Evolutionary conservation across 305 asterid genomes (phyloP), one percentile per base, ranked within the genome.

Genomic region (Withania somnifera): DNA sequence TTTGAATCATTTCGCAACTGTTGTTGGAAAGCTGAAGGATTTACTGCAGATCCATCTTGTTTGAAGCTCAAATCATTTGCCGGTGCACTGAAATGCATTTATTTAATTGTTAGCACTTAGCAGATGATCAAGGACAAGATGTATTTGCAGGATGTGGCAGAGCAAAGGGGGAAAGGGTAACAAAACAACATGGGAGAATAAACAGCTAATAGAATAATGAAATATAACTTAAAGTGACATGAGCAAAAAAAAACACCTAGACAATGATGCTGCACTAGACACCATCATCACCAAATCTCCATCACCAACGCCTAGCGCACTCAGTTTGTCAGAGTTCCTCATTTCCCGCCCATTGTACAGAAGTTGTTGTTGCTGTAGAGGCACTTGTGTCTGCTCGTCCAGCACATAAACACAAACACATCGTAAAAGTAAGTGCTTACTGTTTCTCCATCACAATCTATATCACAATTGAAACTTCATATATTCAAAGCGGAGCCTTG

Each of bases 211-310:
- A 73, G 38, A 73, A 47, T 24, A 73, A 47, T 0, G 24, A 24
- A 73, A 15, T 24, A 47, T 15, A 14, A 24, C 60, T 14, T 24
- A 2, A 8, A 45, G 24, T 9, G 26, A 47, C 57, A 45, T 71
- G 15, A 71, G 56, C 24, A 11, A 34, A 83, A 34, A n/a, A 17
- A 81, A 66, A 68, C 40, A 86, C 89, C 89, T 88, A 5, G 90
- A 73, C 57, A 92, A 84, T 42, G 96, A 84, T 52, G 88, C 26
- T 78, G 89, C 75, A 54, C 80, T 88, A 19, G 93, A 84, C 82
- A 93, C 89, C 98, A 96, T 89, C 97, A 93, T 93, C 80, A 95
- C 89, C 88, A 96, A 90, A 90, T 96, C 99, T 75, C 98, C 98
- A 84, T 96, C 98, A 47, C 67, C 63, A 81, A 94, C 92, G 61